Conservation (phyloP, 805 yeast genomes). For the Wickerhamiella vanderwaltii region DNA sequence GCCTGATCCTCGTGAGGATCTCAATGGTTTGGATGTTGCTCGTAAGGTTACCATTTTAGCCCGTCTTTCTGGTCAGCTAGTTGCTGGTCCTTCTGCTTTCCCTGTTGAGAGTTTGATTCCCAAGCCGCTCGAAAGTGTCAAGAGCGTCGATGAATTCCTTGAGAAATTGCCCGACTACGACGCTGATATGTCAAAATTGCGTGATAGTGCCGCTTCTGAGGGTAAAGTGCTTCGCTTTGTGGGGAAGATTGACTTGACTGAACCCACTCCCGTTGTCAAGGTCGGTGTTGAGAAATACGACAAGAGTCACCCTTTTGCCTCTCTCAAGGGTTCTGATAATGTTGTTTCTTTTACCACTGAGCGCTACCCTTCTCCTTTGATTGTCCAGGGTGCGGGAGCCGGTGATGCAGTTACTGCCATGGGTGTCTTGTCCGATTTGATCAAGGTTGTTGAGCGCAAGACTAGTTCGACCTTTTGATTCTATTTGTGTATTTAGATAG, state of each 20-base stretch:
- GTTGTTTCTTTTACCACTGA: constrained; percentile 84
- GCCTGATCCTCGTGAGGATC: constrained; percentile 98
- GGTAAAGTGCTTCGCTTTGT: constrained; percentile 86
- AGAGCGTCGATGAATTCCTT: constrained; percentile 65
- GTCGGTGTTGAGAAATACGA: constrained; percentile 86
- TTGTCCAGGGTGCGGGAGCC: constrained; percentile 94
- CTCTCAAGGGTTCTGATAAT: constrained; percentile 91
- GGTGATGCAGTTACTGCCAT: constrained; percentile 69
- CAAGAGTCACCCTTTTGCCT: constrained; percentile 86
- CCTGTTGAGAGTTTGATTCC: constrained; percentile 93
- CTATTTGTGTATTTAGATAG: too few species aligned
- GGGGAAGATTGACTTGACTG: constrained; percentile 71
- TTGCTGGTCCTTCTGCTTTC: constrained; percentile 82
- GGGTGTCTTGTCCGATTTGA: constrained; percentile 89
- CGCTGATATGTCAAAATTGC: constrained; percentile 59
- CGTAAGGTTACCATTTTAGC: constrained; percentile 95
- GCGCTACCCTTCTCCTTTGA: constrained; percentile 85
- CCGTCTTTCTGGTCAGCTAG: constrained; percentile 75
- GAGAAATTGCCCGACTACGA: constrained; percentile 74
- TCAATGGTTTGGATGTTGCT: constrained; percentile 96
- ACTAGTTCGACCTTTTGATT: too few species aligned
- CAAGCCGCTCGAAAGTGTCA: constrained; percentile 49
- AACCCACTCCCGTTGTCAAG: constrained; percentile 42
- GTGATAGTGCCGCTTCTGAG: constrained; percentile 69
- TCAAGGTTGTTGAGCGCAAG: constrained; percentile 87